phyloP scores from a whole-genome alignment of 345 rosid genomes.

The Lumnitzera littorea region DNA sequence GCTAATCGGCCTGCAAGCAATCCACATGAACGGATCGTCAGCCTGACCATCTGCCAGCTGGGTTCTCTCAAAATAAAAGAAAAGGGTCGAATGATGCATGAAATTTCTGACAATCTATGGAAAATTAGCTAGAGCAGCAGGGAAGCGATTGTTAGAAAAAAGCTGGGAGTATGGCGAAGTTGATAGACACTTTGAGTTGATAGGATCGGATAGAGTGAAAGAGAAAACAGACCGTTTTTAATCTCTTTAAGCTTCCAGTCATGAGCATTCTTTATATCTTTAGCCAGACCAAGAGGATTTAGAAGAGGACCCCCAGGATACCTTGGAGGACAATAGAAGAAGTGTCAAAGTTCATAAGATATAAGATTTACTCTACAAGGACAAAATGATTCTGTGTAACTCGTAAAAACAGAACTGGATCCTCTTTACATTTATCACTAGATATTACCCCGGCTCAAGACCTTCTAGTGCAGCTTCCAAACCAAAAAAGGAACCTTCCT shows the following conservation, averaged over 20 bases:
- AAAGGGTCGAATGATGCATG: too few species aligned
- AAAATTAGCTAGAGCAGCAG: too few species aligned
- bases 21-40: background rate
- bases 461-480: conserved; percentile 77
- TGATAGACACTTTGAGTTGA: too few species aligned
- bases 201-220: background rate
- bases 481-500: conserved; percentile 80
- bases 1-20: conserved; percentile 66
- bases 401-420: background rate
- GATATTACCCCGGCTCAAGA: conserved; percentile 72
- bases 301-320: conserved; percentile 94
- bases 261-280: conserved; percentile 55
- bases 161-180: too few species aligned
- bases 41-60: background rate
- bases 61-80: too few species aligned
- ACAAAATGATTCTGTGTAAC: background rate
- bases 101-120: too few species aligned
- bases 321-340: conserved; percentile 21
- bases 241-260: conserved; percentile 91
- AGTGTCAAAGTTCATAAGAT: background rate
- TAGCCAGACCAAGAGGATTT: conserved; percentile 87
- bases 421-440: background rate
- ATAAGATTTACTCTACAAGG: too few species aligned
- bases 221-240: conserved; percentile 52
- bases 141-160: too few species aligned